A percentile compares a stretch with the other conserved stretches of the same genome.
Conservation (phyloP, 805 yeast genomes). For the Ogataea methylovora region DNA sequence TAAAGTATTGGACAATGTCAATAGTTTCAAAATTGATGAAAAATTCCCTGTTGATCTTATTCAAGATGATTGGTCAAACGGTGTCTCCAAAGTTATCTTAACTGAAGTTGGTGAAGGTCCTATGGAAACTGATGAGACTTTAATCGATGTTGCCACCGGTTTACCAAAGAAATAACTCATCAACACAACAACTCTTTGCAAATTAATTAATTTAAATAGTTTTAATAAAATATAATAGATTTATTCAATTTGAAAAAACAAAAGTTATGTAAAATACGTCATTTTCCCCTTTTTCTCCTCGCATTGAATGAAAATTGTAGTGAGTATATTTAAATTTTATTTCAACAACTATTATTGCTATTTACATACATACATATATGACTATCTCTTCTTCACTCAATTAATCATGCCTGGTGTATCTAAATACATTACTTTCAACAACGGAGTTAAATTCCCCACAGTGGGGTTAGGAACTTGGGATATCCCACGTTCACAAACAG, state of each 20-base stretch:
- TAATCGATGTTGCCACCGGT: conserved; percentile 53
- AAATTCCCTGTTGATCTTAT: conserved; percentile 16
- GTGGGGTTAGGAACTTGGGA: conserved; percentile 47
- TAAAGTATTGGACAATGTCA: conserved; percentile 12
- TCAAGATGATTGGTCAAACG: conserved; percentile 30
- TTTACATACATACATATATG: too few species aligned
- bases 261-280: too few species aligned
- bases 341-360: too few species aligned
- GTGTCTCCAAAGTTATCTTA: conserved; percentile 77
- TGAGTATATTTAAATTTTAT: too few species aligned
- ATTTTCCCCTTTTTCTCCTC: too few species aligned
- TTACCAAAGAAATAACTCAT: conserved; percentile 37
- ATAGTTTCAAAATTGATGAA: conserved; percentile 11
- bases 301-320: too few species aligned
- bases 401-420: neutral
- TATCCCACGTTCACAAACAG: conserved; percentile 26
- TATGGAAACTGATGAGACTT: conserved; percentile 43
- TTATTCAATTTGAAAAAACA: too few species aligned
- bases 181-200: too few species aligned
- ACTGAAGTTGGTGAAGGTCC: conserved; percentile 91
- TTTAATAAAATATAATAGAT: too few species aligned
- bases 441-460: conserved; percentile 44
- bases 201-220: too few species aligned
- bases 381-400: too few species aligned
- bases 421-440: conserved; percentile 33